Percentiles rank a stretch among this genome's conserved stretches.
These are phyloP conservation scores for Beauveria pseudobassiana DNA, from an alignment of 2,329 filamentous ascomycete genomes.

Conservation along the genomic window DNA sequence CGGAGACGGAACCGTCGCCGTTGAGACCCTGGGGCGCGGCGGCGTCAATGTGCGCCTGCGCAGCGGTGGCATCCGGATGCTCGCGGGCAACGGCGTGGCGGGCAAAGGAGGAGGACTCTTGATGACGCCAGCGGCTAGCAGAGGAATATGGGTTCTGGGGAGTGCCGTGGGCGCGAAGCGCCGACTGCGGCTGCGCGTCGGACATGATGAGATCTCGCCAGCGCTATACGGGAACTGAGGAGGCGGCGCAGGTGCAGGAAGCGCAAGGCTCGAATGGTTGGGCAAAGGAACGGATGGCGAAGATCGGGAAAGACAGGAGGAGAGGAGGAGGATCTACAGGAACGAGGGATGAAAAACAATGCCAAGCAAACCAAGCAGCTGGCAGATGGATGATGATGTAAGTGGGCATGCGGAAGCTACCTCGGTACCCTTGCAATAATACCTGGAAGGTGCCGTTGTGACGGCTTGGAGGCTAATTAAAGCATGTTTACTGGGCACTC, in stretches of 20 bases:
- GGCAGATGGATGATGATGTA: constrained; percentile 4
- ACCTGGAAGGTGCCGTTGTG: neutral
- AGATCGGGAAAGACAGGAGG: neutral
- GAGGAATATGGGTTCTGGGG: constrained; percentile 47
- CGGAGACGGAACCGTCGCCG: constrained; percentile 14
- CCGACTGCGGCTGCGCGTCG: neutral
- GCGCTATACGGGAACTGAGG: neutral
- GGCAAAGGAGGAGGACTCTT: constrained; percentile 51
- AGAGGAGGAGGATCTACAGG: neutral
- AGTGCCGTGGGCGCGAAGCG: neutral
- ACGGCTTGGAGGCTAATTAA: neutral
- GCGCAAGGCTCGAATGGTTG: neutral
- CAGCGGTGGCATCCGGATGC: constrained; percentile 43
- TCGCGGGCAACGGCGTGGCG: constrained; percentile 38
- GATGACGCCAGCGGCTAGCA: constrained; percentile 53
- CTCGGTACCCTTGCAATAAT: neutral
- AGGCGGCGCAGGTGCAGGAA: neutral
- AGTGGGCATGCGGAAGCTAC: neutral
- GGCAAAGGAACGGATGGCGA: neutral
- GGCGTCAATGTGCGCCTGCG: constrained; percentile 20
- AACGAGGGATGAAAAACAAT: constrained; percentile 1
- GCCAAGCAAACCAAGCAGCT: neutral
- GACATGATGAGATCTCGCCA: neutral
- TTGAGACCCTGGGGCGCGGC: constrained; percentile 10
- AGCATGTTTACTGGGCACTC: constrained; percentile 2